These are phyloP conservation scores for Suhomyces panamericanus DNA, from an alignment of 1,139 yeast species.

Conservation along the genomic window DNA sequence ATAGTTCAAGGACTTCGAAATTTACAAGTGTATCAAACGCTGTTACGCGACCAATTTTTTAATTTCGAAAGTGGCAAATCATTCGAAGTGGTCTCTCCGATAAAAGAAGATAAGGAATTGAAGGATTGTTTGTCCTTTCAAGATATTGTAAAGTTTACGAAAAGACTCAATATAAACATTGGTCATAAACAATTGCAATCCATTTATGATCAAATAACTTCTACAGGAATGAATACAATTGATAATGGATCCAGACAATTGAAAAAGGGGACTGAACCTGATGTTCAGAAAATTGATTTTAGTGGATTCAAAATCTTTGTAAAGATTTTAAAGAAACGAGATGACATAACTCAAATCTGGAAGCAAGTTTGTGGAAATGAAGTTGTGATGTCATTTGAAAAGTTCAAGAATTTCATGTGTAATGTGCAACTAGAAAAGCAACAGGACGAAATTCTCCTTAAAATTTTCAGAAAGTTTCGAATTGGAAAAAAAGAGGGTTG, in stretches of 20 bases:
- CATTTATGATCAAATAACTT: constrained; percentile 52
- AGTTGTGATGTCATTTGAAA: constrained; percentile 41
- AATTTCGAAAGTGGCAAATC: constrained; percentile 13
- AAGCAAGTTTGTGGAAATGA: constrained; percentile 27
- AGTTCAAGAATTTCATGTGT: constrained; percentile 49
- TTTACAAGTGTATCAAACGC: constrained; percentile 41
- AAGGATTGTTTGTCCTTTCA: constrained; percentile 55
- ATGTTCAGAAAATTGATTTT: constrained; percentile 47
- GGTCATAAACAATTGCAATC: constrained; percentile 30
- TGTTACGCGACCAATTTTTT: constrained; percentile 34
- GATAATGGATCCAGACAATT: neutral
- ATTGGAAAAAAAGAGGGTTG: constrained; percentile 30
- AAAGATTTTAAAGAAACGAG: constrained; percentile 39
- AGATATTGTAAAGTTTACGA: constrained; percentile 66
- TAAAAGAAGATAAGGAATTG: constrained; percentile 28
- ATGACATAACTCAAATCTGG: constrained; percentile 36
- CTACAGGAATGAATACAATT: neutral
- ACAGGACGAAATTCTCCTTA: constrained; percentile 27
- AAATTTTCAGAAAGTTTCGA: constrained; percentile 49
- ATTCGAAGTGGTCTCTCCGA: constrained; percentile 19
- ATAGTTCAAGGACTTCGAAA: constrained; percentile 59
- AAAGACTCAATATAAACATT: constrained; percentile 65
- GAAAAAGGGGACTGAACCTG: no score
- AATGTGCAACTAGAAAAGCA: constrained; percentile 52
- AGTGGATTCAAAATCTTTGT: constrained; percentile 75